Evolutionary conservation across 495 filamentous ascomycete species (phyloP).

Genomic region (Apiosordaria backusii): DNA sequence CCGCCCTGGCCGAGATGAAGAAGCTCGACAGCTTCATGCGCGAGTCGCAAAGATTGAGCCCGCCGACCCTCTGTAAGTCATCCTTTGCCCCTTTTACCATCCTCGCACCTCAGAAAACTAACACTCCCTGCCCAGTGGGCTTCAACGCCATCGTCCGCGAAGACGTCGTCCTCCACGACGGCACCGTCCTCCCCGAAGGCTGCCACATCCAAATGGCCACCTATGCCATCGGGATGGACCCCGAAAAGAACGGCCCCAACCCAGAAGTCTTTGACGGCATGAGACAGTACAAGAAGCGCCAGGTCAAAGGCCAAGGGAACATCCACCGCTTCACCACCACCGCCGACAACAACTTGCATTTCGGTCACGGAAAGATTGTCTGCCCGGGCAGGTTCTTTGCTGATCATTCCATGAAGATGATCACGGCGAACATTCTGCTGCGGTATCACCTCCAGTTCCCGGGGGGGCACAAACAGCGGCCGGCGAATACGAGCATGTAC

Average conservation of each 20-base stretch:
- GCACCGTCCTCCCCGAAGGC: neutral
- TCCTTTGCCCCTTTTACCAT: neutral
- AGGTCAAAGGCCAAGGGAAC: neutral
- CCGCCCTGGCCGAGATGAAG: neutral
- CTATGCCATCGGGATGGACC: neutral
- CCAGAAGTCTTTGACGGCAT: neutral
- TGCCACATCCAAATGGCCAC: neutral
- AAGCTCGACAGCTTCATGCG: neutral
- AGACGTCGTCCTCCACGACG: neutral
- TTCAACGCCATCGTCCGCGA: neutral
- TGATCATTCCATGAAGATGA: neutral
- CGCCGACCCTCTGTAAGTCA: neutral
- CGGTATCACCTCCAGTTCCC: neutral
- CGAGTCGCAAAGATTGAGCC: neutral
- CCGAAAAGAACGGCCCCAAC: neutral
- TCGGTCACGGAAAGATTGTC: neutral
- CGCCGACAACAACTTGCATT: neutral
- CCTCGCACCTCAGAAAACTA: no score
- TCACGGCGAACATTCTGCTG: neutral
- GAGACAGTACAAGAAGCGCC: neutral
- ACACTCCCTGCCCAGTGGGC: neutral
- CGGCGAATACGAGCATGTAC: neutral
- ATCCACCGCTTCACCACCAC: neutral
- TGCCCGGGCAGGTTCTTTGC: neutral
- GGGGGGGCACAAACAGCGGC: neutral